phyloP scores from a whole-genome alignment of 768 basidiomycete genomes.

The Xanthoconium purpureum region DNA sequence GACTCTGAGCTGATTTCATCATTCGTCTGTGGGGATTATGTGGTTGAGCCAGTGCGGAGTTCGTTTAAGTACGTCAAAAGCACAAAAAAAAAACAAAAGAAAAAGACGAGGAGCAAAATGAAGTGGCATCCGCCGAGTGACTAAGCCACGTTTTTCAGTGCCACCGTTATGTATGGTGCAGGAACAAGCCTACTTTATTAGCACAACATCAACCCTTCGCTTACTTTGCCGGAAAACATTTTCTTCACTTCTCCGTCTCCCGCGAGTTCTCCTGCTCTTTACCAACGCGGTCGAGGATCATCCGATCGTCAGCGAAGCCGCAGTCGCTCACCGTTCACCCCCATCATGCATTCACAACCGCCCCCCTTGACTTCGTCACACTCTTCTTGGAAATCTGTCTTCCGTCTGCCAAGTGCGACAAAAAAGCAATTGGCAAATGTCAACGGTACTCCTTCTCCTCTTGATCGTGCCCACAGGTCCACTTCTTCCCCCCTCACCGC shows the following conservation, averaged over 20 bases:
- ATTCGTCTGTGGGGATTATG: neutral
- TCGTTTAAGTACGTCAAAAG: neutral
- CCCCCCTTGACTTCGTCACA: conserved; percentile 26
- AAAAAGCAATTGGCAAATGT: conserved; percentile 46
- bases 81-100: neutral
- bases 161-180: conserved; percentile 15
- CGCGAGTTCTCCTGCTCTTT: neutral
- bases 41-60: neutral
- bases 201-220: conserved; percentile 12
- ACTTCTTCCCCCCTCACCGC: conserved; percentile 26
- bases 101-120: conserved; percentile 2
- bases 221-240: conserved; percentile 17
- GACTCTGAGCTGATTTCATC: neutral
- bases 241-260: conserved; percentile 12
- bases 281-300: conserved; percentile 20
- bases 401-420: conserved; percentile 66
- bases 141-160: conserved; percentile 21
- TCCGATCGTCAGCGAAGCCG: conserved; percentile 24
- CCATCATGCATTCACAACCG: conserved; percentile 26
- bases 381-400: conserved; percentile 66
- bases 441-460: conserved; percentile 38
- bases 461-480: conserved; percentile 43
- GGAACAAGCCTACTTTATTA: neutral
- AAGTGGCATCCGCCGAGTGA: conserved; percentile 31
- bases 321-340: neutral